These are phyloP conservation scores for Penicillium sp. DNA, from an alignment of 2,329 filamentous ascomycete genomes.

Conservation along the genomic window DNA sequence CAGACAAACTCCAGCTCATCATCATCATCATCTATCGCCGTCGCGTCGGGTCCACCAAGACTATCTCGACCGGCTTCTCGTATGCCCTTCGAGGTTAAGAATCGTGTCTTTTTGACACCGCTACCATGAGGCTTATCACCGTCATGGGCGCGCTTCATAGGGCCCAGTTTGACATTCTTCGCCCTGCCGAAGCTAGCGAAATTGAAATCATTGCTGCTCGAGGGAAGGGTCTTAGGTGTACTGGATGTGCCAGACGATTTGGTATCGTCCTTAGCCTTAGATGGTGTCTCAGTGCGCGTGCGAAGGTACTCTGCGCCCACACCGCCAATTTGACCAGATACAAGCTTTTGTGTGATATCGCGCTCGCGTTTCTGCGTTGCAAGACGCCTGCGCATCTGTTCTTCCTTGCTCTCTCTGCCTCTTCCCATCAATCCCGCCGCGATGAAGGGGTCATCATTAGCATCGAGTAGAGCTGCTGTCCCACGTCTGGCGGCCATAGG, in stretches of 20 bases:
- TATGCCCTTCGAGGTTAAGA: constrained; percentile 75
- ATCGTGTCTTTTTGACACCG: constrained; percentile 68
- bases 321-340: constrained; percentile 32
- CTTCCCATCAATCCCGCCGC: constrained; percentile 40
- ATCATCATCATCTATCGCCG: constrained; percentile 47
- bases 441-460: constrained; percentile 44
- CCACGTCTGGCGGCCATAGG: constrained; percentile 30
- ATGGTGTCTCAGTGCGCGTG: constrained; percentile 26
- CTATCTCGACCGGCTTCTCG: constrained; percentile 74
- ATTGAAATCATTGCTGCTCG: constrained; percentile 20
- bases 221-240: constrained; percentile 9
- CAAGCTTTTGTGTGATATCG: constrained; percentile 45
- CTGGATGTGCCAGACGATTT: constrained; percentile 10
- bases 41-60: constrained; percentile 53
- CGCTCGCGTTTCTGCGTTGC: constrained; percentile 45
- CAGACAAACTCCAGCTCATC: constrained; percentile 51
- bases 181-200: constrained; percentile 35
- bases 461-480: constrained; percentile 44
- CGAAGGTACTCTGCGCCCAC: constrained; percentile 49
- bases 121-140: constrained; percentile 32
- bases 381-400: constrained; percentile 44
- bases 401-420: constrained; percentile 42
- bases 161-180: constrained; percentile 41
- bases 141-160: constrained; percentile 41
- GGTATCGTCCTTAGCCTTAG: constrained; percentile 6